phyloP scores from a whole-genome alignment of 805 yeast genomes.

The Danielozyma ontarioensis region DNA sequence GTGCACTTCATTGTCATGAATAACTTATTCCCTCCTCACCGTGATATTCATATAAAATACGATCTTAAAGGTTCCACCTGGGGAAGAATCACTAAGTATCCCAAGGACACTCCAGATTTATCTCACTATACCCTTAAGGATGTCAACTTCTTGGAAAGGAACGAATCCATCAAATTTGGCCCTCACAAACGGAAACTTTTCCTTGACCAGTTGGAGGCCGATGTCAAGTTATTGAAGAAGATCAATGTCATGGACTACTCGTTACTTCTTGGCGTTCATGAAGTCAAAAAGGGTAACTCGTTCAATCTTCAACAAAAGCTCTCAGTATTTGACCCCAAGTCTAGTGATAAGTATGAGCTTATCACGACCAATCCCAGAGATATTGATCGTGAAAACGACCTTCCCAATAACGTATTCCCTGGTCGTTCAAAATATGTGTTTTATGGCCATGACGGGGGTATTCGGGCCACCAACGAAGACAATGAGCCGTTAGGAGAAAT shows the following conservation, averaged over 20 bases:
- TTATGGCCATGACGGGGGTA: conserved; percentile 82
- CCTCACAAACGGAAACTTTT: conserved; percentile 59
- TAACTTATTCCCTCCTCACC: conserved; percentile 90
- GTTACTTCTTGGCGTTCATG: conserved; percentile 81
- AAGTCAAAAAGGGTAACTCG: conserved; percentile 54
- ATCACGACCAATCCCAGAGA: conserved; percentile 44
- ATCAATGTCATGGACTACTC: conserved; percentile 96
- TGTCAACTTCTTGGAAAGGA: conserved; percentile 74
- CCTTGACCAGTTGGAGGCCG: conserved; percentile 65
- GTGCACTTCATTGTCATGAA: conserved; percentile 96
- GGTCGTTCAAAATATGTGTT: conserved; percentile 53
- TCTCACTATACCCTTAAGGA: conserved; percentile 66
- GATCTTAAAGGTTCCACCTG: conserved; percentile 92
- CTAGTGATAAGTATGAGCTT: conserved; percentile 31
- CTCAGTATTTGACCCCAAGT: conserved; percentile 41
- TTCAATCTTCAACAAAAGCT: conserved; percentile 29
- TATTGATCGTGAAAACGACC: conserved; percentile 35
- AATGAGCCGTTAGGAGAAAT: conserved; percentile 60
- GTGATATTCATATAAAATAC: conserved; percentile 77
- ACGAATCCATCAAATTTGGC: conserved; percentile 67
- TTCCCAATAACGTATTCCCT: conserved; percentile 40
- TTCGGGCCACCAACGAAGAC: conserved; percentile 61
- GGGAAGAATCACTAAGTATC: conserved; percentile 59
- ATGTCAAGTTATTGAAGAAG: conserved; percentile 64
- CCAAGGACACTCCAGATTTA: conserved; percentile 21